Conservation (phyloP, 768 basidiomycete genomes). For the Phanerodontia chrysosporium region DNA sequence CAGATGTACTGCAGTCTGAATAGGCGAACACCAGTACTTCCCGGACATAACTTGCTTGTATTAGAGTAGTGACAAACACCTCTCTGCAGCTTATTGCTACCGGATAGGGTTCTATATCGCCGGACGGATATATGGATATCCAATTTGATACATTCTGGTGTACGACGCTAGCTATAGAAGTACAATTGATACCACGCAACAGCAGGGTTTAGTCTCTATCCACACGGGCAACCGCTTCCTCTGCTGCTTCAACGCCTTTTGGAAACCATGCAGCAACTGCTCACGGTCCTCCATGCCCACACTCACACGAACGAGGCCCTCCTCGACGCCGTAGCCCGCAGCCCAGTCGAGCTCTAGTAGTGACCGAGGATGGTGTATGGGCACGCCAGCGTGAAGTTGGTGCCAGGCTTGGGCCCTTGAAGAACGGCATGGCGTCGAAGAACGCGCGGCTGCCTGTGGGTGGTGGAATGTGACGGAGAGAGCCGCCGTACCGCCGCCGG, state of each 20-base stretch:
- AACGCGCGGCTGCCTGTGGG: conserved; percentile 67
- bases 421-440: conserved; percentile 77
- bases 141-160: too few species aligned
- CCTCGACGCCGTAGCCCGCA: conserved; percentile 78
- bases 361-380: conserved; percentile 94
- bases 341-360: conserved; percentile 92
- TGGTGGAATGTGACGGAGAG: conserved; percentile 84
- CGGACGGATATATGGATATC: too few species aligned
- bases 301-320: conserved; percentile 78
- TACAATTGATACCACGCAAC: too few species aligned
- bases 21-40: too few species aligned
- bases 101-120: too few species aligned
- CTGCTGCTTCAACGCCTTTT: conserved; percentile 71
- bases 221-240: conserved; percentile 26
- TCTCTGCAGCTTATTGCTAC: too few species aligned
- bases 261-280: conserved; percentile 54
- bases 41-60: too few species aligned
- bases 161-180: too few species aligned
- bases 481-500: conserved; percentile 67
- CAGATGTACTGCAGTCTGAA: too few species aligned
- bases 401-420: conserved; percentile 93
- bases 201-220: not conserved
- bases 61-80: too few species aligned
- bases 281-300: conserved; percentile 83
- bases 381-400: conserved; percentile 93